Evolutionary conservation across 352 stramenopile genomes (phyloP), one percentile per base, ranked within the genome.

Genomic region (Pythium biforme): DNA sequence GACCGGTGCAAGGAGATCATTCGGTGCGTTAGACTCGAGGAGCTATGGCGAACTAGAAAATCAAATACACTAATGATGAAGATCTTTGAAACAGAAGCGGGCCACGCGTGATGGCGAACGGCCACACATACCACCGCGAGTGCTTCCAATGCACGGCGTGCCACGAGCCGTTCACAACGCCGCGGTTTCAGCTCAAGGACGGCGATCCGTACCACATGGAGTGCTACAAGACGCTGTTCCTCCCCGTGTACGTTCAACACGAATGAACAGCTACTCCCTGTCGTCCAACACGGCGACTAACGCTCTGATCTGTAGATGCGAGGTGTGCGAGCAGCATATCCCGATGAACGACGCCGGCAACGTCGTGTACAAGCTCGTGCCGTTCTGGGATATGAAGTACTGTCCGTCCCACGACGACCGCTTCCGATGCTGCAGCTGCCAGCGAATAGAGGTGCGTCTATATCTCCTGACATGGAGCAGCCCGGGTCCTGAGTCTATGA

Each of bases 341-440:
- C 78, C 82, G 11, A 82, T 81, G 9, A 74, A 72, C 25, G 62
- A 55, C 11, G 81, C 67, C 5, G 63, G 79, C 25, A 81, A 76
- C 27, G 86, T 89, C 39, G 70, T 77, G 12, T 92, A 75, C 62
- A 81, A 86, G 65, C 61, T 86, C 8, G 86, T 89, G 55, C 71
- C 78, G 12, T 92, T 88, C 54, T 84, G 79, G 72, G 68, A 88
- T 27, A 65, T 78, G 52, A 81, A 82, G 14, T 89, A 83, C 34
- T 92, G 82, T 27, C 74, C 76, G 3, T 57, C 75, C 22, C 82
- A 92, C 48, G 79, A 90, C n/a, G 68, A 80, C 39, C 64, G 77
- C 54, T 81, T 79, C 23, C 78, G 82, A 2, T 92, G 82, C 68
- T 87, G 75, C 68, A 88, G 80, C 55, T 92, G 82, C 67, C 74